Base-by-base conservation (phyloP, 305 asterid genomes). In the Rubia balearica region DNA sequence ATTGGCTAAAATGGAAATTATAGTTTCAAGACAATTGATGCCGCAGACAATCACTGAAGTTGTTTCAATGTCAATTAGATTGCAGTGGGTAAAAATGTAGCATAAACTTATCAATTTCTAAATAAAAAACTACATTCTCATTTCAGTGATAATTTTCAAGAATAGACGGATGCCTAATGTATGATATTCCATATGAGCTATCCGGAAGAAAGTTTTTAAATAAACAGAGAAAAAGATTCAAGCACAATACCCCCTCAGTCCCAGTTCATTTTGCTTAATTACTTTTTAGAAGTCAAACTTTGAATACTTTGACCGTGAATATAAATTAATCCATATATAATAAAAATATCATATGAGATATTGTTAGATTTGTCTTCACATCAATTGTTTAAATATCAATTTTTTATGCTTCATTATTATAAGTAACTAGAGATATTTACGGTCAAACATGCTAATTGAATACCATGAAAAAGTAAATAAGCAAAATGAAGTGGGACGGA, bases 1-100 rank as follows among this genome's bases (percentile, higher is more conserved):
- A 17, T 13, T 6, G 62, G 30, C 43, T 21, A 21, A 48, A 42
- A 14, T 7, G 33, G 30, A 6, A 53, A 57, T 70, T 9, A 36
- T 57, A 22, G 48, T 62, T 33, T 11, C 21, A 9, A 36, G 3
- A 60, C 6, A 14, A 16, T 27, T 36, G 36, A 33, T 30, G 60
- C 43, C 14, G 42, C 46, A 42, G 40, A 43, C 17, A 46, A 27
- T 24, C 33, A 22, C 17, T 46, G 11, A 45, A 61, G 13, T 33
- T 62, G 75, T 7, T 56, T 63, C 53, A 49, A 38, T 68, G 41
- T 63, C 27, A 46, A 19, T 45, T 9, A 43, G 33, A 71, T 60
- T 8, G 36, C 61, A 49, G 8, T 11, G n/a, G 33, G 59, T 19
- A 22, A 30, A 59, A 61, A 33, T 13, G 40, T 10, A 33, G 9